Base-by-base conservation (phyloP, 108 stramenopile genomes). In the Chaetoceros tenuissimus region DNA sequence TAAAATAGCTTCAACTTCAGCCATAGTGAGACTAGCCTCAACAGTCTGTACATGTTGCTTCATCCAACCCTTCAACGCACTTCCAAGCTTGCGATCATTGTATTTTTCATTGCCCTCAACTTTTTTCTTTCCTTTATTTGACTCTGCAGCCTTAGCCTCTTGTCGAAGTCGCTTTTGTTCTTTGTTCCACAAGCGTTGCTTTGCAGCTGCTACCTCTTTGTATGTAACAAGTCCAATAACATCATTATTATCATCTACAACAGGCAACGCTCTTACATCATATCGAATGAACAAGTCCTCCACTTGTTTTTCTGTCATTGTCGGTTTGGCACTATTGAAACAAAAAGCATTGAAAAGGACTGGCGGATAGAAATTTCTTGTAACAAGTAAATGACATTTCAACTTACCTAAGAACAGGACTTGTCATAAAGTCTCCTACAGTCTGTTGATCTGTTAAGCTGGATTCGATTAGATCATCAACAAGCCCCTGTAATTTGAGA, bases 31-130 rank as follows among this genome's bases (percentile, higher is more conserved):
- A 60, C 74, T 73, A 0, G 77, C 81, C 43, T 81, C 82, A 7
- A 82, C 84, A n/a, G 71, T 66, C 55, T 72, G 67, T 48, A 93
- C 82, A 59, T 93, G 85, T 55, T 93, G 85, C 30, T 83, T 81
- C 91, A 93, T 93, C 91, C 91, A 93, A 19, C 77, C 91, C 66
- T 93, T 93, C 21, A 93, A 67, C 27, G 89, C 76, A 51, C 83
- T 79, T 23, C 81, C 83, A 22, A 59, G 51, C 31, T 64, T 68
- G 18, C 78, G 66, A 19, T 56, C 56, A 17, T 21, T 24, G 8
- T 58, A 44, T 7, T 30, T 46, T 31, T 24, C 34, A 2, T 44
- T 56, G 23, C 29, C 27, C 62, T 63, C 68, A 2, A 51, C 48
- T 25, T 60, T 55, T 26, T 73, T 51, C 30, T 75, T 40, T 48